Evolutionary conservation across 768 basidiomycete species (phyloP).

Genomic region (Pilatotrama ljubarskyi): DNA sequence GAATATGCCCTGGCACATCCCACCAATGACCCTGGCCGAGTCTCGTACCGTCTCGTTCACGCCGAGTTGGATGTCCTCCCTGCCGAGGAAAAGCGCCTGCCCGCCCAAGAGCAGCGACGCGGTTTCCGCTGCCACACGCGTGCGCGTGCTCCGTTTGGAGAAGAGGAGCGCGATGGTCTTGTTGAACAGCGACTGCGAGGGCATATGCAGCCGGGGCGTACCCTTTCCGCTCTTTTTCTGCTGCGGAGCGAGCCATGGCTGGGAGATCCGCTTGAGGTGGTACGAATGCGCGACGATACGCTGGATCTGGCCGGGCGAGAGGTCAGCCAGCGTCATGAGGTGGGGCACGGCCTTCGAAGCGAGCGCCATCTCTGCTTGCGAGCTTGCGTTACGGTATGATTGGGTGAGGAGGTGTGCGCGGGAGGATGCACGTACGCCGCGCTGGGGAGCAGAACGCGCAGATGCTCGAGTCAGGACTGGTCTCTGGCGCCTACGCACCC

Average conservation of each 20-base stretch:
- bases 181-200: constrained; percentile 73
- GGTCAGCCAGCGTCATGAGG: constrained; percentile 88
- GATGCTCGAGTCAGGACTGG: too few relatives aligned
- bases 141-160: constrained; percentile 91
- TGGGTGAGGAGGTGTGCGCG: too few relatives aligned
- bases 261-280: constrained; percentile 58
- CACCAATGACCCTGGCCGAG: constrained; percentile 83
- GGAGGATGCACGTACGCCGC: too few relatives aligned
- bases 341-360: constrained; percentile 48
- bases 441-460: too few relatives aligned
- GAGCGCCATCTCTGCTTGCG: neutral
- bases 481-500: too few relatives aligned
- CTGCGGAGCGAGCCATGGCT: constrained; percentile 69
- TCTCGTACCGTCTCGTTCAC: constrained; percentile 90
- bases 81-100: constrained; percentile 85
- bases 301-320: constrained; percentile 71
- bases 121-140: constrained; percentile 87
- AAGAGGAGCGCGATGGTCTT: constrained; percentile 91
- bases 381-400: too few relatives aligned
- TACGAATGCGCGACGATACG: constrained; percentile 65
- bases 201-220: constrained; percentile 48
- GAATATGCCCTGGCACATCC: constrained; percentile 97
- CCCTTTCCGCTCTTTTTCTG: constrained; percentile 31
- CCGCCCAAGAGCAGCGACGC: constrained; percentile 80
- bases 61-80: constrained; percentile 91